These are phyloP conservation scores for Ascochyta fabae DNA, from an alignment of 2,329 filamentous ascomycete genomes.

Conservation along the genomic window DNA sequence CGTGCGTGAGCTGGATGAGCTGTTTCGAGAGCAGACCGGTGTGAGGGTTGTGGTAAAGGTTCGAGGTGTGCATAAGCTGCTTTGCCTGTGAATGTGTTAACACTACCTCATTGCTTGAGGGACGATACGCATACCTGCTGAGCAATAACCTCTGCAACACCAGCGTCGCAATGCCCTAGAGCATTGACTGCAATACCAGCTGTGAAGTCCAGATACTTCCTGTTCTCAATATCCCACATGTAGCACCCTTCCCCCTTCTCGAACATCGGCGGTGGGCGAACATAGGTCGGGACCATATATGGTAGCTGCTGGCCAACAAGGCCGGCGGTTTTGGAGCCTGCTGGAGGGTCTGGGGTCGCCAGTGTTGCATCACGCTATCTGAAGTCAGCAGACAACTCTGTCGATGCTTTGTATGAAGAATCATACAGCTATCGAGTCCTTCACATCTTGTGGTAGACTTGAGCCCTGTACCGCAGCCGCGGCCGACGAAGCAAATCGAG, in stretches of 20 bases:
- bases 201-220: conserved; percentile 92
- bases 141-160: conserved; percentile 74
- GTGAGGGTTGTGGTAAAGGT: conserved; percentile 97
- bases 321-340: conserved; percentile 75
- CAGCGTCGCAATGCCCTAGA: conserved; percentile 86
- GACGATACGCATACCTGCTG: conserved; percentile 69
- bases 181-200: conserved; percentile 95
- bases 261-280: conserved; percentile 88
- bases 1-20: conserved; percentile 79
- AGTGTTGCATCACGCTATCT: conserved; percentile 49
- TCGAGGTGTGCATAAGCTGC: conserved; percentile 88
- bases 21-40: conserved; percentile 87
- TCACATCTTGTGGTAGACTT: conserved; percentile 50
- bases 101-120: neutral
- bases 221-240: conserved; percentile 87
- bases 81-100: conserved; percentile 52
- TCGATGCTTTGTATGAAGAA: no score
- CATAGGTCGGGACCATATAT: conserved; percentile 96
- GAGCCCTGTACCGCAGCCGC: conserved; percentile 48
- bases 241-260: conserved; percentile 85
- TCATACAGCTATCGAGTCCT: conserved; percentile 50
- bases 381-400: conserved; percentile 15
- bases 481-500: conserved; percentile 50
- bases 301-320: conserved; percentile 78
- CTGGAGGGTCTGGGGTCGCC: conserved; percentile 74